Evolutionary conservation across 106 monocot genomes (phyloP).

Genomic region (Dendrobium officinale): DNA sequence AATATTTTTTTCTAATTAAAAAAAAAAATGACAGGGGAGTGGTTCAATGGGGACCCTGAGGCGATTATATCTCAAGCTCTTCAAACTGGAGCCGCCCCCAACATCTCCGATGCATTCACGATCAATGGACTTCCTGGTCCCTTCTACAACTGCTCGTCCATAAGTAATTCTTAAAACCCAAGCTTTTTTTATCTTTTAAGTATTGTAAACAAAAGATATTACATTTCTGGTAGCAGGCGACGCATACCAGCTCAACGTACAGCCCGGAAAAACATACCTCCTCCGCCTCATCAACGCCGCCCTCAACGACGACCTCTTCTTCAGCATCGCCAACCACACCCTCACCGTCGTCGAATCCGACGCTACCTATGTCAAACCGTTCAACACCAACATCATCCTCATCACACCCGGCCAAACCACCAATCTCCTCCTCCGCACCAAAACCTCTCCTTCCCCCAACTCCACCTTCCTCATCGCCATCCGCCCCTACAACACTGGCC

Average conservation of each 20-base stretch:
- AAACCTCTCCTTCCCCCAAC: constrained; percentile 16
- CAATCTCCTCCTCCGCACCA: constrained; percentile 27
- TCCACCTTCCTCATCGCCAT: constrained; percentile 26
- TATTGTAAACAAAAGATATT: too few relatives aligned
- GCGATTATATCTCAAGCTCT: constrained; percentile 3
- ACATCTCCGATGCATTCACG: constrained; percentile 16
- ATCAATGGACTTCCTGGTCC: constrained; percentile 14
- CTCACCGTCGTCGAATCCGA: constrained; percentile 38
- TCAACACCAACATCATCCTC: constrained; percentile 19
- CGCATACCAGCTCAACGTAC: not conserved
- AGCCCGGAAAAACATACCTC: constrained; percentile 32
- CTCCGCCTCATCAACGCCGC: constrained; percentile 31
- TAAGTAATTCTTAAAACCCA: not conserved
- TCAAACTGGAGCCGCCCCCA: constrained; percentile 1
- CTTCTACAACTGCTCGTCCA: constrained; percentile 2
- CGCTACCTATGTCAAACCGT: constrained; percentile 31
- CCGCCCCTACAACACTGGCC: constrained; percentile 27
- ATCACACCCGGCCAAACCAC: constrained; percentile 33
- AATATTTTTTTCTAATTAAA: not conserved
- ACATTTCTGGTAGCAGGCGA: not conserved
- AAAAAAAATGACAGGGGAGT: constrained; percentile 6
- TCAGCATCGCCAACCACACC: constrained; percentile 29
- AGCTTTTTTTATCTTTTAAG: too few relatives aligned
- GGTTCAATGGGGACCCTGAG: constrained; percentile 13
- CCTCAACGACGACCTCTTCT: constrained; percentile 33